Conservation (phyloP, 2,329 filamentous ascomycete genomes). For the Fusarium sp. region DNA sequence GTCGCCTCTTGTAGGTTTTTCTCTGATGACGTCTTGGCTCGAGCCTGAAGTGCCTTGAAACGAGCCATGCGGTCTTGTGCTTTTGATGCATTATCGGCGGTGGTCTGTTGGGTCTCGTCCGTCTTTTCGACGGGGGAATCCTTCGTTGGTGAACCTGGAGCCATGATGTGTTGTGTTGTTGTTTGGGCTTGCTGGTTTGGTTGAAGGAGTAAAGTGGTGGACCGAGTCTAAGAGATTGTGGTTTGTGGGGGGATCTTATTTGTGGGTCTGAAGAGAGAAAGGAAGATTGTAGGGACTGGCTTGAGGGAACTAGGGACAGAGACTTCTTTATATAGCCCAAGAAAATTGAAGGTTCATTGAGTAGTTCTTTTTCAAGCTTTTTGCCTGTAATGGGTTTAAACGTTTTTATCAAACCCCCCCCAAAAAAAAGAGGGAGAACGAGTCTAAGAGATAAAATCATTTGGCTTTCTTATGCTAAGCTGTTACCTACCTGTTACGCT, state of each 20-base stretch:
- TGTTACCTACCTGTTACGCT: not conserved
- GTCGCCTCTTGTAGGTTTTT: slow-evolving; percentile 87
- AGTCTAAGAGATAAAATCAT: not conserved
- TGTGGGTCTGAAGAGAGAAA: not conserved
- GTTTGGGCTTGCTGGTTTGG: not conserved
- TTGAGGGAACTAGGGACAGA: not conserved
- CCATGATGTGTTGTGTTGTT: slow-evolving; percentile 37
- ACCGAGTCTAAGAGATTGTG: not conserved
- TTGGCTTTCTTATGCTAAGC: not conserved
- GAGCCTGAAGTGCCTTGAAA: slow-evolving; percentile 88
- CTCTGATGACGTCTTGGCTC: slow-evolving; percentile 77
- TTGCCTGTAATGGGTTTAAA: not conserved
- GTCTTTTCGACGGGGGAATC: slow-evolving; percentile 35
- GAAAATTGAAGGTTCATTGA: not conserved
- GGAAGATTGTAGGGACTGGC: not conserved
- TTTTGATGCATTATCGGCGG: slow-evolving; percentile 55
- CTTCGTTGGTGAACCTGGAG: slow-evolving; percentile 31
- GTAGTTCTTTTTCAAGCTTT: not conserved
- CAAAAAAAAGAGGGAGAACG: not conserved
- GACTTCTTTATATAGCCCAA: not conserved
- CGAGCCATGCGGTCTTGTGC: slow-evolving; percentile 78
- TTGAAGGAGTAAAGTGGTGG: not conserved
- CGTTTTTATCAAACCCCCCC: not conserved
- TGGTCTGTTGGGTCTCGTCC: slow-evolving; percentile 27
- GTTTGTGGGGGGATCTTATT: not conserved